Evolutionary conservation across 306 rosid genomes (phyloP), one percentile per base, ranked within the genome.

Genomic region (Hylodesmum podocarpum): DNA sequence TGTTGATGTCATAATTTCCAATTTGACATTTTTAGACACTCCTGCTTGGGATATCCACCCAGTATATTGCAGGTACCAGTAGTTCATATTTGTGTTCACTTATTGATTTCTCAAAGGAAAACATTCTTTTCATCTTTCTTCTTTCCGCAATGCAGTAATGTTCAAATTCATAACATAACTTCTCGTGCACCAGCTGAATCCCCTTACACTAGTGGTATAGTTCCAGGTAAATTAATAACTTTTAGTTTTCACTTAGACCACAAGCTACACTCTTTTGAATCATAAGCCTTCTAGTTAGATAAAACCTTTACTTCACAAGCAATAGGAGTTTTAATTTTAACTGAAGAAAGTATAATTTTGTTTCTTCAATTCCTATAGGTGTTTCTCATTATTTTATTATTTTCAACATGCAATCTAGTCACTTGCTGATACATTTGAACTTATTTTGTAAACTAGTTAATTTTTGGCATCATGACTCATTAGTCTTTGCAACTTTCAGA

Each of bases 11-110:
- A 68, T 66, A 16, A 76, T 89, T 71, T 89, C 94, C 13, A 87
- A 89, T 69, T 77, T 89, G 61, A 89, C 89, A 3, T 81, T 89
- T 49, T 51, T 86, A 41, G 81, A 89, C 80, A 59, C 91, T 76
- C 91, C 91, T 36, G 87, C 89, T 59, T 89, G 88, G 90, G 70
- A 64, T 80, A 80, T 89, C 57, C 94, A 89, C 82, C 90, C 91
- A 8, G 86, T 85, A 39, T 89, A 89, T 73, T 89, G 94, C 90
- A 84, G 91, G 94, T 87, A 64, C 70, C 21, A 57, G 28, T 55
- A 37, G 53, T 27, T 36, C 54, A 25, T 50, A 14, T 54, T 49
- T 65, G 39, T 37, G 33, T 13, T 49, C 33, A 46, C 34, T 14
- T 16, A 62, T 1, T 22, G 14, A 44, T 61, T 61, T 31, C 68